Evolutionary conservation across 129 eudicot genomes (phyloP).

Genomic region (Daucus carota): DNA sequence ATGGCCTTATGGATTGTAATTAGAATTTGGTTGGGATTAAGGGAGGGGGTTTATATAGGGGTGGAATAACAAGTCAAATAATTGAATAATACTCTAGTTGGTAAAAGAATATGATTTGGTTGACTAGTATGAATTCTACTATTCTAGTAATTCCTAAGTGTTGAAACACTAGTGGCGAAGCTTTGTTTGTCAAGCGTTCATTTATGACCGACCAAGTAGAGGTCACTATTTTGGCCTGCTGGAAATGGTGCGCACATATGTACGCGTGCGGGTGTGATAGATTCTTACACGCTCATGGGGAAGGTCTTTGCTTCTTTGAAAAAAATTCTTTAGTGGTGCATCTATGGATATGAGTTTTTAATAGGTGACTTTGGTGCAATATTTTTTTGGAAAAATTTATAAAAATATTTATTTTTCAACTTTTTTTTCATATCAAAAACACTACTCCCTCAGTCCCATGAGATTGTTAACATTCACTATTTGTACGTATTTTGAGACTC

Average conservation of each 20-base stretch:
- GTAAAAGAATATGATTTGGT: background rate
- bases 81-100: background rate
- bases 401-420: too few relatives aligned
- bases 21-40: background rate
- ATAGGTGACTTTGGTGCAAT: too few relatives aligned
- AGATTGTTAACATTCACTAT: too few relatives aligned
- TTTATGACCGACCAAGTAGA: background rate
- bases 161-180: slow-evolving; percentile 1
- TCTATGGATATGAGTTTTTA: too few relatives aligned
- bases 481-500: too few relatives aligned
- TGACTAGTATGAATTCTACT: slow-evolving; percentile 1
- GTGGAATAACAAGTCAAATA: background rate
- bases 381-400: too few relatives aligned
- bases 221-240: slow-evolving; percentile 7
- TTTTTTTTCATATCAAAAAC: too few relatives aligned
- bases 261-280: background rate
- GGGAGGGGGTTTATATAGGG: background rate
- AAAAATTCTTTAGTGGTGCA: too few relatives aligned
- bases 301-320: background rate
- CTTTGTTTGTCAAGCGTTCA: background rate
- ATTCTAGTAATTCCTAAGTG: background rate
- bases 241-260: background rate
- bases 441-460: too few relatives aligned
- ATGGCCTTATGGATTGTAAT: background rate
- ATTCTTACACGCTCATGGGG: background rate